These are phyloP conservation scores for Epichloe baconii DNA, from an alignment of 2,329 filamentous ascomycete species.

Conservation along the genomic window DNA sequence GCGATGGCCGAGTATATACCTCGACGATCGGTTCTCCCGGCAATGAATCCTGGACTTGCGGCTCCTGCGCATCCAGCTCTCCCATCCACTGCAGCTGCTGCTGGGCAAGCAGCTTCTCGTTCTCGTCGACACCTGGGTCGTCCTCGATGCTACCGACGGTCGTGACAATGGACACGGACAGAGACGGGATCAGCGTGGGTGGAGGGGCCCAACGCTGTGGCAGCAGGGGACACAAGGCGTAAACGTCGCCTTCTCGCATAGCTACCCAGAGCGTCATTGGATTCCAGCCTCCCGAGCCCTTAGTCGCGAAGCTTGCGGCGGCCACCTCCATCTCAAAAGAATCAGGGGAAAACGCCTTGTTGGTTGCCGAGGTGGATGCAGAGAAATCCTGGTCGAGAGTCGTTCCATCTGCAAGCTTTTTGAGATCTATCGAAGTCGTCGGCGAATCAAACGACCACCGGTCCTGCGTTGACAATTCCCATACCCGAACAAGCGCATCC, in stretches of 20 bases:
- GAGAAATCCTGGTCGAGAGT: slow-evolving; percentile 73
- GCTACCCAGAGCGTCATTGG: slow-evolving; percentile 94
- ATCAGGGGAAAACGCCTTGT: slow-evolving; percentile 81
- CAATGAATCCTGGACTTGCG: slow-evolving; percentile 36
- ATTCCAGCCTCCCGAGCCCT: slow-evolving; percentile 70
- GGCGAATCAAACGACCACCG: slow-evolving; percentile 80
- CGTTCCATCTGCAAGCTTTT: slow-evolving; percentile 75
- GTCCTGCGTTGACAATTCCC: slow-evolving; percentile 77
- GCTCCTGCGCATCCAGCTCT: slow-evolving; percentile 50
- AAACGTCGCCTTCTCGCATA: slow-evolving; percentile 89
- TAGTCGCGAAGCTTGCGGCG: slow-evolving; percentile 63
- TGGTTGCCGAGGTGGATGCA: slow-evolving; percentile 59
- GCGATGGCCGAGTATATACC: slow-evolving; percentile 42
- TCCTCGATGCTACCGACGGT: slow-evolving; percentile 53
- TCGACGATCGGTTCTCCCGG: slow-evolving; percentile 37
- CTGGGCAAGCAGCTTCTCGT: slow-evolving; percentile 43
- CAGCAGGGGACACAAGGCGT: slow-evolving; percentile 81
- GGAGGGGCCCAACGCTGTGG: slow-evolving; percentile 76
- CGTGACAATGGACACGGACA: slow-evolving; percentile 71
- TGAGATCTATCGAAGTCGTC: slow-evolving; percentile 72
- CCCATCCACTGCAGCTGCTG: slow-evolving; percentile 58
- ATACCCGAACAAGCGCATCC: slow-evolving; percentile 78
- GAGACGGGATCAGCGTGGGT: slow-evolving; percentile 62
- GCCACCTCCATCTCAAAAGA: slow-evolving; percentile 89
- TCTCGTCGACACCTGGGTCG: slow-evolving; percentile 38